These are phyloP conservation scores for Adansonia digitata DNA, from an alignment of 345 rosid species.

Conservation along the genomic window DNA sequence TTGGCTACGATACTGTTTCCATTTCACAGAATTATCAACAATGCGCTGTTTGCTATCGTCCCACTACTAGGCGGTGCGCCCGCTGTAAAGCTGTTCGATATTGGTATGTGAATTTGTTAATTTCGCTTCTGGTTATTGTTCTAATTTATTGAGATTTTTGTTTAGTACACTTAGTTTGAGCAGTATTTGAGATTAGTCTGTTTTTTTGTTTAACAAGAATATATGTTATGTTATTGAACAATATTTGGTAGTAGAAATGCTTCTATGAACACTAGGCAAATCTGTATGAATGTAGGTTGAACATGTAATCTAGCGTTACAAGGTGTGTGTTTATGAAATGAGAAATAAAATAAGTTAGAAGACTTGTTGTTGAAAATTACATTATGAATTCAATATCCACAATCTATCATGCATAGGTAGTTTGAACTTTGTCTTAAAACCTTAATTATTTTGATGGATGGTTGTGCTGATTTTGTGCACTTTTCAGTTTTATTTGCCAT, in stretches of 20 bases:
- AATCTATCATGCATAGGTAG: too few species aligned
- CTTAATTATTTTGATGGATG: too few species aligned
- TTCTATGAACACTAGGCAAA: neutral
- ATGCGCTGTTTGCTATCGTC: slow-evolving; percentile 71
- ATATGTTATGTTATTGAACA: neutral
- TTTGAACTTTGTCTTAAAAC: too few species aligned
- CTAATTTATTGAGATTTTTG: neutral
- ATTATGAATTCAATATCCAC: neutral
- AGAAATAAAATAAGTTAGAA: neutral
- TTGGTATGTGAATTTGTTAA: slow-evolving; percentile 53
- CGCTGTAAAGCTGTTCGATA: slow-evolving; percentile 85
- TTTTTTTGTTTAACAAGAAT: too few species aligned
- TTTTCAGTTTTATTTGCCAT: neutral
- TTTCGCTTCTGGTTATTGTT: neutral
- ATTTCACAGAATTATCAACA: slow-evolving; percentile 35
- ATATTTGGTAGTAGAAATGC: neutral
- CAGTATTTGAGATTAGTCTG: neutral
- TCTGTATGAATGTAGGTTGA: neutral
- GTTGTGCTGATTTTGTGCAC: neutral
- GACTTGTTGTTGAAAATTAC: slow-evolving; percentile 6
- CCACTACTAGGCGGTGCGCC: slow-evolving; percentile 79
- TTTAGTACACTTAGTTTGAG: neutral
- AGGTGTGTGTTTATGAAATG: neutral
- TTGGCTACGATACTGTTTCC: slow-evolving; percentile 31
- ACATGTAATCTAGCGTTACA: neutral